Conservation (phyloP, 2,329 filamentous ascomycete species). For the Xylariales sp. region DNA sequence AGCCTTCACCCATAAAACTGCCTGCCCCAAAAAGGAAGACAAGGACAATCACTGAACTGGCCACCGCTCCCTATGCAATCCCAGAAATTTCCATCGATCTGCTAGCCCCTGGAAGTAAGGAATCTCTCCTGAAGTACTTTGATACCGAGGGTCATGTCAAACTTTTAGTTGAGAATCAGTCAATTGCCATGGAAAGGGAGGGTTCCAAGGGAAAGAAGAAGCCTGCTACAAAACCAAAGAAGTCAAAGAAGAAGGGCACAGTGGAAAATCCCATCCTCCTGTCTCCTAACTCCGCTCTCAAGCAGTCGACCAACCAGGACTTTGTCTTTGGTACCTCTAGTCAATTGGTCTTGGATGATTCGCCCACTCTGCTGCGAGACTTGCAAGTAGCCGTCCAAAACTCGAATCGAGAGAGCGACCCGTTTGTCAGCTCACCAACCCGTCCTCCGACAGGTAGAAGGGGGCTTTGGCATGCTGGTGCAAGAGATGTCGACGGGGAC, state of each 20-base stretch:
- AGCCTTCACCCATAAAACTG: conserved; percentile 34
- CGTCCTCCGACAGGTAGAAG: conserved; percentile 9
- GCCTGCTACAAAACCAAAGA: conserved; percentile 32
- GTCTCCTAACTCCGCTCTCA: conserved; percentile 64
- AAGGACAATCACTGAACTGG: conserved; percentile 72
- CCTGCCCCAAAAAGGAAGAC: conserved; percentile 64
- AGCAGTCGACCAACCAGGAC: conserved; percentile 63
- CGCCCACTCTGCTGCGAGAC: conserved; percentile 59
- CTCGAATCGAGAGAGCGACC: conserved; percentile 45
- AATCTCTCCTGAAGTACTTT: conserved; percentile 45
- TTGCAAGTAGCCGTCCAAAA: conserved; percentile 57
- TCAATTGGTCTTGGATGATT: conserved; percentile 70
- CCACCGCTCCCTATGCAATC: conserved; percentile 63
- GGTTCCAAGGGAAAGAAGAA: conserved; percentile 24
- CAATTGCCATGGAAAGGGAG: conserved; percentile 26
- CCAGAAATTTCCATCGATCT: conserved; percentile 28
- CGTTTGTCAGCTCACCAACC: conserved; percentile 29
- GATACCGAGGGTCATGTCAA: conserved; percentile 29
- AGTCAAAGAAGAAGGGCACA: conserved; percentile 31
- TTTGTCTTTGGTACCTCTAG: conserved; percentile 85
- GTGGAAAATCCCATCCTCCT: conserved; percentile 50
- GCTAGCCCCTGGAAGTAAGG: conserved; percentile 18
- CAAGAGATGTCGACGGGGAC: conserved; percentile 60
- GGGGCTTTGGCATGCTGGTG: conserved; percentile 66
- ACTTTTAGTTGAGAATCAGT: conserved; percentile 26